These are phyloP conservation scores for Lotus japonicus DNA, from an alignment of 306 rosid species.

Conservation along the genomic window DNA sequence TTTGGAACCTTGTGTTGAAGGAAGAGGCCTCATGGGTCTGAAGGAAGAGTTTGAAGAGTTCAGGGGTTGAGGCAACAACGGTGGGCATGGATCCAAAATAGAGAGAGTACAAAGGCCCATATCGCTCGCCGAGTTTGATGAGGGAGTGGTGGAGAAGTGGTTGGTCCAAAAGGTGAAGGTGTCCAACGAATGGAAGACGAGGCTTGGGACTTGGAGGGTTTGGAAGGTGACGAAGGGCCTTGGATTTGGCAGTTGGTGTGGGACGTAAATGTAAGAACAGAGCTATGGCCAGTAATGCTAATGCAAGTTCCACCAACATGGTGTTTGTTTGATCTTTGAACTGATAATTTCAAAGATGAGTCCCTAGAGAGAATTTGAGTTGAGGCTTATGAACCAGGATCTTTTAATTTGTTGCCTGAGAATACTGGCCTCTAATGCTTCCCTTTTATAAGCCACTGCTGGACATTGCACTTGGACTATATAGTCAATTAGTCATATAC, in stretches of 20 bases:
- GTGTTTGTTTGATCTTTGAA: neutral
- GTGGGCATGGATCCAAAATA: constrained; percentile 39
- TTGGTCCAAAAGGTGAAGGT: constrained; percentile 18
- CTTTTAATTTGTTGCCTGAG: too few species aligned
- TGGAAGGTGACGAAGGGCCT: constrained; percentile 17
- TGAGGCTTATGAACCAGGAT: too few species aligned
- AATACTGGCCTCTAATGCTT: too few species aligned
- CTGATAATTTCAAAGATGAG: too few species aligned
- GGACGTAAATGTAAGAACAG: neutral
- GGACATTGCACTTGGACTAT: too few species aligned
- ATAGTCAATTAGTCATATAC: too few species aligned
- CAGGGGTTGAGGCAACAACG: constrained; percentile 30
- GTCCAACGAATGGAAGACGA: constrained; percentile 24
- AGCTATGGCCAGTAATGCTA: neutral
- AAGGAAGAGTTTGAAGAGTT: constrained; percentile 32
- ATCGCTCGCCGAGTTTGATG: neutral
- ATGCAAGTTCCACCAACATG: constrained; percentile 7
- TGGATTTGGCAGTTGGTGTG: neutral
- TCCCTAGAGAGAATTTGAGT: too few species aligned
- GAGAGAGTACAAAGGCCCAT: constrained; percentile 38
- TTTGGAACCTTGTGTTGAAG: constrained; percentile 16
- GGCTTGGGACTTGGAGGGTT: constrained; percentile 37
- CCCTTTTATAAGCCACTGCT: too few species aligned
- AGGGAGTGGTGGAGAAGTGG: constrained; percentile 30
- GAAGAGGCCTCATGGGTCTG: constrained; percentile 32